These are phyloP conservation scores for Annulohypoxylon maeteangense DNA, from an alignment of 495 filamentous ascomycete species.

Conservation along the genomic window DNA sequence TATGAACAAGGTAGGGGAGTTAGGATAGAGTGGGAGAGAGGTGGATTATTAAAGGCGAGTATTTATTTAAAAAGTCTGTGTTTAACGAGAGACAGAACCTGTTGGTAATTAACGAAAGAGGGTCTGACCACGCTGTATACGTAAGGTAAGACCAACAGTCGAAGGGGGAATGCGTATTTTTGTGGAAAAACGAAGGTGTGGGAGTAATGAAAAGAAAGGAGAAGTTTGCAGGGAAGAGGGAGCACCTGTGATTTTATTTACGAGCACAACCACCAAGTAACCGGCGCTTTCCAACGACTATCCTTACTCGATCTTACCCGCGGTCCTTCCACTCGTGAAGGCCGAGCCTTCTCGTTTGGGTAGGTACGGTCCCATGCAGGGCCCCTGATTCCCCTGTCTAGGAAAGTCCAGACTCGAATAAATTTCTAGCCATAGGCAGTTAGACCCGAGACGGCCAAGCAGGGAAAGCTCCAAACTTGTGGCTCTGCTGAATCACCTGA, in stretches of 20 bases:
- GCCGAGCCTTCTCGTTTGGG: conserved; percentile 37
- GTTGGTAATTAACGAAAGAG: conserved; percentile 30
- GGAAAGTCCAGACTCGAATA: conserved; percentile 37
- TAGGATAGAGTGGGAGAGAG: conserved; percentile 1
- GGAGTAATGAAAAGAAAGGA: conserved; percentile 35
- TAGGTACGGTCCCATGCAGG: conserved; percentile 21
- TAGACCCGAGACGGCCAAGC: conserved; percentile 41
- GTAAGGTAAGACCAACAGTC: conserved; percentile 39
- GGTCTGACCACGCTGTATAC: conserved; percentile 26
- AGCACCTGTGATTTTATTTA: conserved; percentile 42
- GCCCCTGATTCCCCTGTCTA: conserved; percentile 29
- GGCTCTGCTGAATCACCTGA: conserved; percentile 31
- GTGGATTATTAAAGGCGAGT: conserved; percentile 33
- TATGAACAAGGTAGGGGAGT: conserved; percentile 1
- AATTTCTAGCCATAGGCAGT: conserved; percentile 25
- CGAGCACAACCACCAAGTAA: conserved; percentile 35
- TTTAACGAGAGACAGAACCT: conserved; percentile 42
- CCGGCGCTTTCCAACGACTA: conserved; percentile 34
- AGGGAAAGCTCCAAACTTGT: conserved; percentile 40
- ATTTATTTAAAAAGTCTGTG: conserved; percentile 28
- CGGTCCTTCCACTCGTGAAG: conserved; percentile 13
- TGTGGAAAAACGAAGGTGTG: conserved; percentile 41
- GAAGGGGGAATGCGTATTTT: conserved; percentile 26
- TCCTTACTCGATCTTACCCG: conserved; percentile 32
- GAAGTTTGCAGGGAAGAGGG: conserved; percentile 36